Evolutionary conservation across 108 stramenopile species (phyloP).

Genomic region (Hondaea fermentalgiana): DNA sequence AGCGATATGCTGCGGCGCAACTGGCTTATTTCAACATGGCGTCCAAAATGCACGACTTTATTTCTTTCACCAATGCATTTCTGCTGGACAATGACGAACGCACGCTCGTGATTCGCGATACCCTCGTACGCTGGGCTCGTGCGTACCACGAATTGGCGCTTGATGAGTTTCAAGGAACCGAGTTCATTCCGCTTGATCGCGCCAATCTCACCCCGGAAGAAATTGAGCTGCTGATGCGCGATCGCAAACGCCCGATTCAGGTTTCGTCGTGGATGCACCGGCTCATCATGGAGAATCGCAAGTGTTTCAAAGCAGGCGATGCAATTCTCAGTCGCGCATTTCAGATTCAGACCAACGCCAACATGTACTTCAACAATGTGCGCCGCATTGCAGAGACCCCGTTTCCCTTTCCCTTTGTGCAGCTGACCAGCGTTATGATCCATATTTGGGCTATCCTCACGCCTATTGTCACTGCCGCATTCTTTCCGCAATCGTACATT

Average conservation of each 20-base stretch:
- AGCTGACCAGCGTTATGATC: slow-evolving; percentile 2
- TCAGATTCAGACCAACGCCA: background rate
- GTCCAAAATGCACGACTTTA: slow-evolving; percentile 3
- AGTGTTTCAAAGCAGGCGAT: background rate
- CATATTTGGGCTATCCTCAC: background rate
- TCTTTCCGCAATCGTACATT: background rate
- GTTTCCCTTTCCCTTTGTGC: slow-evolving; percentile 16
- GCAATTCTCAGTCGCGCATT: slow-evolving; percentile 1
- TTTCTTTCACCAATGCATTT: background rate
- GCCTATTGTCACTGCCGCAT: background rate
- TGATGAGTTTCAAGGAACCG: background rate
- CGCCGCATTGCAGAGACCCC: background rate
- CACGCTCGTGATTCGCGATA: background rate
- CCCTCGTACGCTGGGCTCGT: background rate
- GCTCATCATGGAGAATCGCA: background rate
- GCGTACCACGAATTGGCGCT: background rate
- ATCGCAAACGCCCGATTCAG: background rate
- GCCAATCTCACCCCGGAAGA: background rate
- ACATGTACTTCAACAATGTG: background rate
- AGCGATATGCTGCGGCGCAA: background rate
- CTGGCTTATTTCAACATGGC: background rate
- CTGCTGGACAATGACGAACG: background rate
- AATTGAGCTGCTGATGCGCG: background rate
- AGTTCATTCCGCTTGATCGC: background rate
- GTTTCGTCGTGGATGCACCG: background rate